A percentile compares a stretch with the other conserved stretches of the same genome.
These are phyloP conservation scores for Elsinoe batatas DNA, from an alignment of 2,329 filamentous ascomycete species.

Conservation along the genomic window DNA sequence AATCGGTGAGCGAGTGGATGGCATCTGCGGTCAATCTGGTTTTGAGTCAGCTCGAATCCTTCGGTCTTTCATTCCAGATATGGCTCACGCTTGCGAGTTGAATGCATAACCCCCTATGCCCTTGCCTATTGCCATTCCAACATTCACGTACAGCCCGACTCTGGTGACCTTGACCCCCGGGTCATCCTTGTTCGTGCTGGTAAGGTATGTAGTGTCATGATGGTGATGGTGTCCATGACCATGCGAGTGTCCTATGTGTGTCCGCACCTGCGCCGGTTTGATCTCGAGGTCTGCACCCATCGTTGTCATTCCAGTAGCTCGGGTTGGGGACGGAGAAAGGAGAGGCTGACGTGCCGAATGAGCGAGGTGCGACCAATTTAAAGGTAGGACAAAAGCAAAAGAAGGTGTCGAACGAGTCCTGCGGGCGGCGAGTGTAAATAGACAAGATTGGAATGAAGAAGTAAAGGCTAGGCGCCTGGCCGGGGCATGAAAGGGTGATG, in stretches of 20 bases:
- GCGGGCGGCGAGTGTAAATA: slow-evolving; percentile 2
- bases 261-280: slow-evolving; percentile 20
- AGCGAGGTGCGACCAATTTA: slow-evolving; percentile 27
- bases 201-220: slow-evolving; percentile 76
- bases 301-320: slow-evolving; percentile 12
- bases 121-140: slow-evolving; percentile 90
- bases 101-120: slow-evolving; percentile 87
- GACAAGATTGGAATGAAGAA: slow-evolving; percentile 10
- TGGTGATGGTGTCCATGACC: slow-evolving; percentile 60
- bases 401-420: not conserved
- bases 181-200: slow-evolving; percentile 75
- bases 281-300: slow-evolving; percentile 17
- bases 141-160: slow-evolving; percentile 78
- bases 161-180: slow-evolving; percentile 89
- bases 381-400: not conserved
- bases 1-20: slow-evolving; percentile 88
- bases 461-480: slow-evolving; percentile 3
- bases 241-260: slow-evolving; percentile 23
- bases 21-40: slow-evolving; percentile 56
- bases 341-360: slow-evolving; percentile 20
- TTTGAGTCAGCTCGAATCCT: not conserved
- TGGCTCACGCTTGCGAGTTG: slow-evolving; percentile 61
- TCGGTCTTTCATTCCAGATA: not conserved
- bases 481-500: slow-evolving; percentile 9
- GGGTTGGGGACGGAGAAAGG: not conserved